These are phyloP conservation scores for Yamadazyma atlantica DNA, from an alignment of 1,139 yeast genomes.

Conservation along the genomic window DNA sequence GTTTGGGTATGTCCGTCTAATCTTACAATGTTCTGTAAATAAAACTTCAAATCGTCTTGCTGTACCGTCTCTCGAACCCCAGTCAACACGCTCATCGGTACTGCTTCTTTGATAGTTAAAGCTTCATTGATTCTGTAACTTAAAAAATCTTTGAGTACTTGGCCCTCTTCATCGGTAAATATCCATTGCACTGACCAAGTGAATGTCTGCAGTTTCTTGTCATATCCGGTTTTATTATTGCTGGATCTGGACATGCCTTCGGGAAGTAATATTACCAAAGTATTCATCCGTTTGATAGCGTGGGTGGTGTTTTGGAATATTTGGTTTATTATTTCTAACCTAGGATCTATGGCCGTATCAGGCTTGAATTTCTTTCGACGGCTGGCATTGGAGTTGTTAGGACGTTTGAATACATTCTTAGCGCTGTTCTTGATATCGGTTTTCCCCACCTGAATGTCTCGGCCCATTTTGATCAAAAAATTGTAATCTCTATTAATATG, in stretches of 20 bases:
- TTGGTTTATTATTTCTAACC: slow-evolving; percentile 23
- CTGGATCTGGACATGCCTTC: slow-evolving; percentile 72
- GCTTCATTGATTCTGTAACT: slow-evolving; percentile 49
- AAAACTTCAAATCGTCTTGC: slow-evolving; percentile 27
- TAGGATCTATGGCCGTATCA: slow-evolving; percentile 20
- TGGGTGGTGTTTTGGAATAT: slow-evolving; percentile 26
- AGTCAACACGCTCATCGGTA: slow-evolving; percentile 36
- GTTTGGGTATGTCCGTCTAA: slow-evolving; percentile 14
- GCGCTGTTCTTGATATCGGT: slow-evolving; percentile 44
- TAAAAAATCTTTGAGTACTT: slow-evolving; percentile 29
- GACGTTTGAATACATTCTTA: slow-evolving; percentile 35
- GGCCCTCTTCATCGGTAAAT: slow-evolving; percentile 30
- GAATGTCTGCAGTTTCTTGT: slow-evolving; percentile 58
- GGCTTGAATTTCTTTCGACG: slow-evolving; percentile 27
- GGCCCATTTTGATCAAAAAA: slow-evolving; percentile 61
- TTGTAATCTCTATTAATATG: slow-evolving; percentile 82
- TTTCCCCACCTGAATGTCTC: slow-evolving; percentile 54
- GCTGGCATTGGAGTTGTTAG: slow-evolving; percentile 16
- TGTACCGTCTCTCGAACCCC: slow-evolving; percentile 12
- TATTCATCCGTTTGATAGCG: slow-evolving; percentile 35
- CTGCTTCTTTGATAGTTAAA: slow-evolving; percentile 30
- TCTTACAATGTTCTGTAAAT: slow-evolving; percentile 33
- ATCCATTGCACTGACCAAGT: slow-evolving; percentile 85
- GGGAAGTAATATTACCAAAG: slow-evolving; percentile 52
- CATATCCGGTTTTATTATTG: slow-evolving; percentile 72